Conservation (phyloP, 108 stramenopile species). For the Heterococcus sp. region DNA sequence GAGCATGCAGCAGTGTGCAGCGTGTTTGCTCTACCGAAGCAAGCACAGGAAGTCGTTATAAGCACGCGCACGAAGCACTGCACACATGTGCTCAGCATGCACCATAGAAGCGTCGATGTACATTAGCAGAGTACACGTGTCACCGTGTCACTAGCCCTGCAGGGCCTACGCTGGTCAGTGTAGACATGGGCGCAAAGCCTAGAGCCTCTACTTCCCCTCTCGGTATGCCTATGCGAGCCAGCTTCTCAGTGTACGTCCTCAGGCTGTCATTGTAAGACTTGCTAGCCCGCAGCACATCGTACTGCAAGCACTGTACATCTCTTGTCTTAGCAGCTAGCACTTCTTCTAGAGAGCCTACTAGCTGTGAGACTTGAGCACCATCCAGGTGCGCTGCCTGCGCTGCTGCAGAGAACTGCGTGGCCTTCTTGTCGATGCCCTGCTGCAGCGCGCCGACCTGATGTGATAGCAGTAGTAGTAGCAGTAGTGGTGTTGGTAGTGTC, state of each 20-base stretch:
- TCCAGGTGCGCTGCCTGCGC: conserved; percentile 26
- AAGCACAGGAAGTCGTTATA: too few relatives aligned
- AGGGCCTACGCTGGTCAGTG: conserved; percentile 44
- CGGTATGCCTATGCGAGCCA: conserved; percentile 54
- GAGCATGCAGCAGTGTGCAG: too few relatives aligned
- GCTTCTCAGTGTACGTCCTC: conserved; percentile 49
- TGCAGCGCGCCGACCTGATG: background rate
- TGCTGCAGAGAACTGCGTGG: background rate
- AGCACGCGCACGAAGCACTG: too few relatives aligned
- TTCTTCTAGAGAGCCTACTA: conserved; percentile 41
- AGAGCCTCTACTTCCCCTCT: conserved; percentile 44
- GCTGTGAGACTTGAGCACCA: conserved; percentile 25
- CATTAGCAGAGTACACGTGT: too few relatives aligned
- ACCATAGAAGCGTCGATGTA: too few relatives aligned
- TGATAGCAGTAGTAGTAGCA: too few relatives aligned
- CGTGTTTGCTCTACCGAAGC: too few relatives aligned
- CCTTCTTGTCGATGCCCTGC: background rate
- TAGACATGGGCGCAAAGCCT: conserved; percentile 40
- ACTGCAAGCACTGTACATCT: conserved; percentile 45
- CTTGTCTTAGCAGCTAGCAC: conserved; percentile 39
- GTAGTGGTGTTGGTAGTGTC: too few relatives aligned
- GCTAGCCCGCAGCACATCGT: conserved; percentile 43
- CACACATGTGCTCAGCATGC: too few relatives aligned
- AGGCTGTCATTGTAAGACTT: conserved; percentile 65
- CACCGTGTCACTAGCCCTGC: conserved; percentile 62